These are phyloP conservation scores for Chlorella sp. DNA, from an alignment of 139 green algal genomes.

Conservation along the genomic window DNA sequence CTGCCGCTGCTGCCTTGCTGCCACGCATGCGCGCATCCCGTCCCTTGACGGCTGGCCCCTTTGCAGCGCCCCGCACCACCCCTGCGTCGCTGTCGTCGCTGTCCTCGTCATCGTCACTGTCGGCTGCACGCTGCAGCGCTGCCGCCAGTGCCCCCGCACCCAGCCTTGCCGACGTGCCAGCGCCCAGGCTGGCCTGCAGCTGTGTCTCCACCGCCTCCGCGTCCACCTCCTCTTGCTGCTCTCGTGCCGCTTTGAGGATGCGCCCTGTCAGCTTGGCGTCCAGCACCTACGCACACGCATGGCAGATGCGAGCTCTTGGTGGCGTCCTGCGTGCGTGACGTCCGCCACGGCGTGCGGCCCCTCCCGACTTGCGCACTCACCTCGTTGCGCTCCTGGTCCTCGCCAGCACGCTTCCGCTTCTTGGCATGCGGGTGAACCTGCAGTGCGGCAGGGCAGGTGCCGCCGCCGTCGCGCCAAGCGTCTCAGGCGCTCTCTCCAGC, in stretches of 20 bases:
- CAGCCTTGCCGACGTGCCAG: neutral
- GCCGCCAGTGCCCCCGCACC: constrained; percentile 3
- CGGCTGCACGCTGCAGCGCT: constrained; percentile 6
- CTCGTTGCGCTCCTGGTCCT: constrained; percentile 24
- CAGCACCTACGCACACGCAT: too few relatives aligned
- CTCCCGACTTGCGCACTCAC: too few relatives aligned
- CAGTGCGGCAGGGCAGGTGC: neutral
- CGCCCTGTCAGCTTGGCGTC: constrained; percentile 47
- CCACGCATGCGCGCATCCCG: neutral
- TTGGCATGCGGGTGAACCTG: neutral
- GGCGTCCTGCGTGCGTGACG: too few relatives aligned
- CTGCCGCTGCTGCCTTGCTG: neutral
- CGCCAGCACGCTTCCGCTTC: constrained; percentile 25
- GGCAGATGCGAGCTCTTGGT: too few relatives aligned
- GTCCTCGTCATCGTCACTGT: neutral
- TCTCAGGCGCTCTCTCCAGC: too few relatives aligned
- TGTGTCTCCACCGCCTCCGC: constrained; percentile 39
- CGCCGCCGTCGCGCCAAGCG: neutral
- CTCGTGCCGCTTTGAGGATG: constrained; percentile 72
- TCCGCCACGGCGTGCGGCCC: too few relatives aligned
- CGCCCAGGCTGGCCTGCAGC: neutral
- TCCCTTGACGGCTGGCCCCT: too few relatives aligned
- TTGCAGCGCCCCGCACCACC: too few relatives aligned
- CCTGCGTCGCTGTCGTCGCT: neutral
- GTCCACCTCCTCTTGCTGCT: constrained; percentile 85